Base-by-base conservation (phyloP, 2,329 filamentous ascomycete genomes). In the Domatiomyces globalis region DNA sequence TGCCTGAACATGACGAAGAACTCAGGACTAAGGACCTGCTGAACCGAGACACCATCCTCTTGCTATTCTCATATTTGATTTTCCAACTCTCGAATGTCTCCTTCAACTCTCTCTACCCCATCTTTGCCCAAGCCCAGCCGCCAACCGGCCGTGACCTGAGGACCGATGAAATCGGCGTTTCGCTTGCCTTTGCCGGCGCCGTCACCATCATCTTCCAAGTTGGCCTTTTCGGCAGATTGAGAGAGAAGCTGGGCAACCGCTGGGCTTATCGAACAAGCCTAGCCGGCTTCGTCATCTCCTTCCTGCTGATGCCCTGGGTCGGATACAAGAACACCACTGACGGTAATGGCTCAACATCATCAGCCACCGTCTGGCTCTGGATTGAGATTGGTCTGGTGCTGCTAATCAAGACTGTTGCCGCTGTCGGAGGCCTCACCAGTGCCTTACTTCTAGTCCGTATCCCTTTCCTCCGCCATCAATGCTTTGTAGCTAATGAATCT, bases 81-180 rank as follows among this genome's bases (percentile, higher is more conserved):
- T 98, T 96, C 64, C 89, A 95, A 62, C 75, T 98, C 4, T 83
- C 85, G 54, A 96, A 96, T 66, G 87, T 95, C 58, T 88, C 87
- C 2, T 98, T 89, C 75, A 95, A 95, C 68, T 90, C 87, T 17
- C 73, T 98, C 0, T 98, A 94, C 62, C 92, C 92, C 0, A 90
- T 96, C 50, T 98, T 96, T 61, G 86, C 84, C 0, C 82, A 89
- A 50, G 81, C 84, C 0, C 67, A 77, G 0, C 74, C 81, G 0
- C 92, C 92, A 0, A 83, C 82, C 0, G 92, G 92, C 17, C 83
- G 92, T 43, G 74, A 76, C 0, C 73, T 96, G 2, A 77, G 77
- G 0, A 87, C 90, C 0, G 77, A 80, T 51, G 87, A 85, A 54
- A 95, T 96, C 45, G 92, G 92, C 0, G 69, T 95, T 17, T 86